phyloP scores from a whole-genome alignment of 331 rosid genomes.

The Saraca asoca region DNA sequence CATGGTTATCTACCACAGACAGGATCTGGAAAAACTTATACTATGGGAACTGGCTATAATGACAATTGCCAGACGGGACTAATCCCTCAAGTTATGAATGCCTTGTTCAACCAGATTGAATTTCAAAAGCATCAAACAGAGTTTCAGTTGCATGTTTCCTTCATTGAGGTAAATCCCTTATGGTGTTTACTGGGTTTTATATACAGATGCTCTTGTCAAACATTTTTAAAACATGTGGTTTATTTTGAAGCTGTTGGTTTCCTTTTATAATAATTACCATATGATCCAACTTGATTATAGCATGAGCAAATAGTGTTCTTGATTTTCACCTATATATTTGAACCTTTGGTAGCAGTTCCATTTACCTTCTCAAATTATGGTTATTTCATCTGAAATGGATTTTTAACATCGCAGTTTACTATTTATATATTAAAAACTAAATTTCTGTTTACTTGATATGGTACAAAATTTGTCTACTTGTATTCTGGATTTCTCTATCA shows the following conservation, averaged over 20 bases:
- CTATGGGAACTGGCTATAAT: slow-evolving; percentile 81
- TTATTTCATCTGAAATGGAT: slow-evolving; percentile 11
- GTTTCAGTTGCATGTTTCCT: slow-evolving; percentile 80
- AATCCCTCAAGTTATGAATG: slow-evolving; percentile 70
- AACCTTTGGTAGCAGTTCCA: not conserved
- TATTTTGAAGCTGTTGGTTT: slow-evolving; percentile 14
- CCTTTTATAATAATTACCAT: not conserved
- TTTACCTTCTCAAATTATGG: slow-evolving; percentile 16
- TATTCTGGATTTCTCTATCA: slow-evolving; percentile 19
- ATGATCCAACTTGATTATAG: not conserved
- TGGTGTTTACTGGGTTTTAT: not conserved
- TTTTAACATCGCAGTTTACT: slow-evolving; percentile 11
- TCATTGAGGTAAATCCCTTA: slow-evolving; percentile 61
- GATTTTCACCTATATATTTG: not conserved
- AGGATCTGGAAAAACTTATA: slow-evolving; percentile 86
- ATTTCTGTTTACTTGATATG: slow-evolving; percentile 1
- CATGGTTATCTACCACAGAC: slow-evolving; percentile 54
- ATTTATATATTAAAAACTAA: no score
- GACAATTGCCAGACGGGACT: slow-evolving; percentile 57
- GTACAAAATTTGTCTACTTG: slow-evolving; percentile 25
- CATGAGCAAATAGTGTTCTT: not conserved
- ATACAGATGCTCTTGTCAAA: slow-evolving; percentile 1
- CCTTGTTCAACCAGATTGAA: slow-evolving; percentile 71
- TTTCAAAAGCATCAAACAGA: slow-evolving; percentile 65
- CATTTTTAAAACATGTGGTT: not conserved